These are phyloP conservation scores for Coleophoma eucalyptorum DNA, from an alignment of 2,329 filamentous ascomycete species.

Conservation along the genomic window DNA sequence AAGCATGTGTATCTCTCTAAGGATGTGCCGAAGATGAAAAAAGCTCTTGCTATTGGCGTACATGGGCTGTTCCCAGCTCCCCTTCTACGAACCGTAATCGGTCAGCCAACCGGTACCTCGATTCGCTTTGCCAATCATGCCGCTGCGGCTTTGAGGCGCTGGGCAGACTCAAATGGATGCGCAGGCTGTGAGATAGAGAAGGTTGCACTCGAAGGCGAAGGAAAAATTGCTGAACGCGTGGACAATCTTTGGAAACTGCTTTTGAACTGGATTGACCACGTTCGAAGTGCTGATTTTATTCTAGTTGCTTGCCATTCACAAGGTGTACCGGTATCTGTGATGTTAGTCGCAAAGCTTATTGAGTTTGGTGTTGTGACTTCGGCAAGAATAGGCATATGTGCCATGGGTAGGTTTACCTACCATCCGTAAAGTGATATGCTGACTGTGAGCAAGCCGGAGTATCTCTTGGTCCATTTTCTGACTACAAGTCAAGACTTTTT, in stretches of 20 bases:
- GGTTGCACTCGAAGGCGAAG: constrained; percentile 91
- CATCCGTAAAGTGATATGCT: background rate
- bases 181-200: constrained; percentile 82
- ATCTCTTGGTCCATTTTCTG: constrained; percentile 86
- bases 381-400: constrained; percentile 80
- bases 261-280: constrained; percentile 90
- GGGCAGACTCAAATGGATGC: constrained; percentile 72
- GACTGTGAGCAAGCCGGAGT: constrained; percentile 69
- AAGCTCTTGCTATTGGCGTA: constrained; percentile 87
- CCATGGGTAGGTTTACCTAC: constrained; percentile 47
- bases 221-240: constrained; percentile 83
- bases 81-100: constrained; percentile 83
- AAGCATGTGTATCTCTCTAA: constrained; percentile 71
- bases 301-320: constrained; percentile 93
- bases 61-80: constrained; percentile 91
- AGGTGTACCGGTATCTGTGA: constrained; percentile 88
- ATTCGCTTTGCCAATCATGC: constrained; percentile 88
- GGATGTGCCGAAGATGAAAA: constrained; percentile 70
- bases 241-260: constrained; percentile 92
- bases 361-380: constrained; percentile 79
- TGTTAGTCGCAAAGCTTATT: constrained; percentile 89
- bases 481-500: constrained; percentile 86
- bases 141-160: constrained; percentile 77
- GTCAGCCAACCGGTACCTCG: constrained; percentile 93
- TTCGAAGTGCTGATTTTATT: constrained; percentile 83